A percentile compares a stretch with the other conserved stretches of the same genome.
Evolutionary conservation across 805 yeast genomes (phyloP).

Genomic region (Kodamaea kaohsiungensis): DNA sequence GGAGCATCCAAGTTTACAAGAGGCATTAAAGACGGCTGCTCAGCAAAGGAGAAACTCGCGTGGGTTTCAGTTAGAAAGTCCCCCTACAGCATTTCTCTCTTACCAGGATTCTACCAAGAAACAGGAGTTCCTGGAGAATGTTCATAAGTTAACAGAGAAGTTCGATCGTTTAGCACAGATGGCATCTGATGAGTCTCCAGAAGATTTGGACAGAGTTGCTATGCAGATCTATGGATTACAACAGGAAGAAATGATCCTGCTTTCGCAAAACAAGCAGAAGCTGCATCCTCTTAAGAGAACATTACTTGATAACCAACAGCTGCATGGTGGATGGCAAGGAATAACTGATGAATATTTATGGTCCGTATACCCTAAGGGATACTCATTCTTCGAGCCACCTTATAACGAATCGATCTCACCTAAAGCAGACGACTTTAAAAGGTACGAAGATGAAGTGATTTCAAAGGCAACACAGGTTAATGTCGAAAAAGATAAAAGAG

Average conservation of each 20-base stretch:
- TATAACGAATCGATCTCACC: conserved; percentile 24
- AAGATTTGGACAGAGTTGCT: conserved; percentile 5
- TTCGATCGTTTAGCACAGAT: conserved; percentile 8
- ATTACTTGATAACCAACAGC: conserved; percentile 39
- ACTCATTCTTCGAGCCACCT: conserved; percentile 37
- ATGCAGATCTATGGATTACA: conserved; percentile 9
- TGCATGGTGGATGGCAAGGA: conserved; percentile 35
- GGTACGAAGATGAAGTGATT: conserved; percentile 34
- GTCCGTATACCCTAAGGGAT: conserved; percentile 37
- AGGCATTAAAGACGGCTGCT: conserved; percentile 4
- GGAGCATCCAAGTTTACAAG: conserved; percentile 6
- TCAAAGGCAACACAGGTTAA: conserved; percentile 21
- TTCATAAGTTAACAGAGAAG: conserved; percentile 6
- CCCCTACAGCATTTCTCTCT: conserved; percentile 4
- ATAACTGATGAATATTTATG: conserved; percentile 43
- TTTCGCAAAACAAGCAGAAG: background rate
- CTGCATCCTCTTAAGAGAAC: conserved; percentile 39
- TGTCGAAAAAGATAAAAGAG: conserved; percentile 20
- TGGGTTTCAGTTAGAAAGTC: conserved; percentile 8
- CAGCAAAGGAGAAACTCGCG: conserved; percentile 8
- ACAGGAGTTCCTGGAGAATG: conserved; percentile 7
- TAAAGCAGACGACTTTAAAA: conserved; percentile 29
- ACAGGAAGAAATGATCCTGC: conserved; percentile 7
- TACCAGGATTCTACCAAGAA: background rate
- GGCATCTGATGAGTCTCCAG: conserved; percentile 1